phyloP scores from a whole-genome alignment of 2,329 filamentous ascomycete genomes.

The Sclerotinia glacialis region DNA sequence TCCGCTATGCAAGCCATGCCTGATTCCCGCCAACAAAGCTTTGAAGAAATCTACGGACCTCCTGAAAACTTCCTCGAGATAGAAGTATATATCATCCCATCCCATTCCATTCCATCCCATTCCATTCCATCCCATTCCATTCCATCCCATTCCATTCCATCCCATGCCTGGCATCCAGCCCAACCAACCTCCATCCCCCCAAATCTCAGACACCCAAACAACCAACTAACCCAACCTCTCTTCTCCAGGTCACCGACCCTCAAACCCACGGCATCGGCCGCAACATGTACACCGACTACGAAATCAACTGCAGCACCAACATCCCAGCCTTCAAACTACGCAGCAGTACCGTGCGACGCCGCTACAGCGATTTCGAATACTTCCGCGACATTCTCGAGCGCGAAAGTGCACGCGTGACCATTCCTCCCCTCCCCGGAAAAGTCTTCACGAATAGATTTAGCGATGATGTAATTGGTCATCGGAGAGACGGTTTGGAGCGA shows the following conservation, averaged over 20 bases:
- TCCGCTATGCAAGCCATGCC: conserved; percentile 60
- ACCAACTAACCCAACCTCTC: conserved; percentile 22
- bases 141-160: conserved; percentile 19
- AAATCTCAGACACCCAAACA: background rate
- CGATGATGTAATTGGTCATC: conserved; percentile 95
- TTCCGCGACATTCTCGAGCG: conserved; percentile 98
- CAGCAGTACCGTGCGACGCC: conserved; percentile 79
- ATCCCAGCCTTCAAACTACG: conserved; percentile 98
- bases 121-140: conserved; percentile 17
- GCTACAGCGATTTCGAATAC: conserved; percentile 98
- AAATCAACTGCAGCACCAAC: conserved; percentile 96
- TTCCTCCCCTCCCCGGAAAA: conserved; percentile 92
- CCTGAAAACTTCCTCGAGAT: conserved; percentile 99
- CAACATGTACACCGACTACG: conserved; percentile 98
- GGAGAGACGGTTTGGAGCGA: conserved; percentile 85
- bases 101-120: no score
- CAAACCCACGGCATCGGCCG: conserved; percentile 92
- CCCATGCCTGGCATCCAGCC: background rate
- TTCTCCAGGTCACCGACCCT: conserved; percentile 77
- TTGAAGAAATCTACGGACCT: conserved; percentile 97
- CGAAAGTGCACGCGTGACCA: conserved; percentile 89
- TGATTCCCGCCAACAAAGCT: conserved; percentile 82
- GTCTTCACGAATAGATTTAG: conserved; percentile 98
- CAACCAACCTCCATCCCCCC: conserved; percentile 6
- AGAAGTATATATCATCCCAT: conserved; percentile 78